Percentiles rank a stretch among this genome's conserved stretches.
Evolutionary conservation across 1,284 basidiomycete species (phyloP).

Genomic region (Rhodotorula sp.): DNA sequence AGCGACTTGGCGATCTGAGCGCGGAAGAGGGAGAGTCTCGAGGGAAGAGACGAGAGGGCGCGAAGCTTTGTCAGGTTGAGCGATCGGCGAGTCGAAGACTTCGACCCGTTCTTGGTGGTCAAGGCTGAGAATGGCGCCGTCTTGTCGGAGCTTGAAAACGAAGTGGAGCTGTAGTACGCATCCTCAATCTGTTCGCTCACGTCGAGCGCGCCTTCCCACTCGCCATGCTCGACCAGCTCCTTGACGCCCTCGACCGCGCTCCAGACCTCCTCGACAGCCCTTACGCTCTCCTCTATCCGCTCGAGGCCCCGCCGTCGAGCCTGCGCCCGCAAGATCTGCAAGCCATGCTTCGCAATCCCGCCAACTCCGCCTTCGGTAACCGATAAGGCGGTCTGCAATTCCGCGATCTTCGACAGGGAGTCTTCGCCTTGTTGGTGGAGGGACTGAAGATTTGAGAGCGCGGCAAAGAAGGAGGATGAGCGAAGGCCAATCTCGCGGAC

Average conservation of each 20-base stretch:
- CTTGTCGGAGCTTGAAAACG: slow-evolving; percentile 48
- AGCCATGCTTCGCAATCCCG: slow-evolving; percentile 70
- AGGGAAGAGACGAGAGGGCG: slow-evolving; percentile 34
- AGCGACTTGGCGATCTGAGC: slow-evolving; percentile 69
- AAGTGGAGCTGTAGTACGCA: slow-evolving; percentile 55
- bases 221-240: slow-evolving; percentile 70
- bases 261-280: slow-evolving; percentile 61
- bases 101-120: background rate
- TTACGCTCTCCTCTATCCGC: slow-evolving; percentile 58
- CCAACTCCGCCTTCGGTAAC: slow-evolving; percentile 65
- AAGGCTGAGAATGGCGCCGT: background rate
- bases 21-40: slow-evolving; percentile 35
- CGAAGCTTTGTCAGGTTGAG: slow-evolving; percentile 39
- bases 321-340: slow-evolving; percentile 69
- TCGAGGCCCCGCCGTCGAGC: slow-evolving; percentile 63
- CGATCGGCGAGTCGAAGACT: slow-evolving; percentile 14
- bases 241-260: slow-evolving; percentile 69
- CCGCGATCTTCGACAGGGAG: slow-evolving; percentile 72
- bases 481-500: slow-evolving; percentile 87
- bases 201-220: slow-evolving; percentile 78
- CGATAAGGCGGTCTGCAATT: slow-evolving; percentile 67
- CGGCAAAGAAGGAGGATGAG: slow-evolving; percentile 92
- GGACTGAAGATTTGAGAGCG: slow-evolving; percentile 88
- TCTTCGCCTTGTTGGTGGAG: slow-evolving; percentile 82
- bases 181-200: slow-evolving; percentile 70